Base-by-base conservation (phyloP, 345 rosid species). In the Limnanthes douglasii region DNA sequence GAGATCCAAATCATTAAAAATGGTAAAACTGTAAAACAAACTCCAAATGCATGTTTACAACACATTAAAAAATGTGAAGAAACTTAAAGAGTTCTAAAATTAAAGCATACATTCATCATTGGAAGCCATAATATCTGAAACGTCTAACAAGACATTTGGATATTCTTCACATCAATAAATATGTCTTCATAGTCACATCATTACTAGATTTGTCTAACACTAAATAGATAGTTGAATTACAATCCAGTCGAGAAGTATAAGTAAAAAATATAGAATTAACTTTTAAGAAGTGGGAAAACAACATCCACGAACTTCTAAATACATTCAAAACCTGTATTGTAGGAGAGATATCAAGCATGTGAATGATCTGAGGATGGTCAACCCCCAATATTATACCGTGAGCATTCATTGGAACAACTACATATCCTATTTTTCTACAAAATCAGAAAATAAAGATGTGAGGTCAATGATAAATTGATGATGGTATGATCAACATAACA, bases 341-440 rank as follows among this genome's bases (percentile, higher is more conserved):
- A 25, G 83, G 83, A 32, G 88, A 80, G 50, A 90, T 90, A 61
- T 90, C 98, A 48, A 90, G 95, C 98, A 90, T 80, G 71, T 90
- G 96, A 44, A 90, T 79, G 56, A 90, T 85, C 40, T 84, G 96
- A 20, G 98, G 98, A 69, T 90, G 98, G 70, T 84, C 94, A 12
- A 80, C 35, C 48, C 98, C 98, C 56, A 90, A 68, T 96, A 90
- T 90, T 50, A 85, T 66, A 40, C 99, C 96, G 50, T 96, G 65
- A 8, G 96, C 99, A 65, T 84, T 73, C 99, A 90, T 90, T 29
- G 99, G 99, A 0, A 85, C 99, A 36, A 90, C 93, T 3, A 96
- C 99, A 57, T 90, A 90, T 49, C 99, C 99, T 17, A 90, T 90
- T 90, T 90, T 21, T 96, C 99, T 90, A 72, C 68, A 20, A 14